Base-by-base conservation (phyloP, 2,329 filamentous ascomycete species). In the Aspergillus persii region DNA sequence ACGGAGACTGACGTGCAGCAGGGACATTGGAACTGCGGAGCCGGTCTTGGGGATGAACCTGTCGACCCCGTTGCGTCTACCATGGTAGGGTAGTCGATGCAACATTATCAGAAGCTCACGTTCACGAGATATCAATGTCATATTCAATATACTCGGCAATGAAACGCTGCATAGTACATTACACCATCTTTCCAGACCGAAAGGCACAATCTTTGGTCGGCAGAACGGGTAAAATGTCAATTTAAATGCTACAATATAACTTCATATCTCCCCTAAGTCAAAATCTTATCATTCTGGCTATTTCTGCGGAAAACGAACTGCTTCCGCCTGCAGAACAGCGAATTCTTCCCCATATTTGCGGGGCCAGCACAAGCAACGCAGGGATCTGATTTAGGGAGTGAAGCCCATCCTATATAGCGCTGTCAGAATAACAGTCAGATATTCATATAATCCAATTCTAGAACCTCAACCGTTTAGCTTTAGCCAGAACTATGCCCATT, bases 21-120 rank as follows among this genome's bases (percentile, higher is more conserved):
- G 85, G 60, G 87, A 90, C 69, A 90, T 90, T 69, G 87, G 87
- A 9, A 90, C 87, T 59, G 87, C 86, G 12, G 85, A 88, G 64
- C 76, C 75, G 11, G 83, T 87, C 4, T 78, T 91, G 30, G 88
- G 89, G 5, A 82, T 82, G 61, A 75, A 83, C 63, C 74, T 90
- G 50, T 74, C 85, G 11, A 89, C 86, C 4, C 87, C 88, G 36
- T 76, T 91, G 57, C 82, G 88, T 66, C 70, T 91, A 41, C 88
- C 88, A 36, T 89, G 86, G 88, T 90, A 71, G 56, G 63, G 7
- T 23, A 26, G 8, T 26, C 8, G 44, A 23, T 23, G 18, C 18
- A 23, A 23, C 18, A 23, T 23, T 23, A 23, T 23, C 18, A 23
- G 18, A 23, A 23, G 18, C 18, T 23, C 18, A 23, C 2, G 18